Conservation (phyloP, 2,329 filamentous ascomycete species). For the Tricladium varicosporioides region DNA sequence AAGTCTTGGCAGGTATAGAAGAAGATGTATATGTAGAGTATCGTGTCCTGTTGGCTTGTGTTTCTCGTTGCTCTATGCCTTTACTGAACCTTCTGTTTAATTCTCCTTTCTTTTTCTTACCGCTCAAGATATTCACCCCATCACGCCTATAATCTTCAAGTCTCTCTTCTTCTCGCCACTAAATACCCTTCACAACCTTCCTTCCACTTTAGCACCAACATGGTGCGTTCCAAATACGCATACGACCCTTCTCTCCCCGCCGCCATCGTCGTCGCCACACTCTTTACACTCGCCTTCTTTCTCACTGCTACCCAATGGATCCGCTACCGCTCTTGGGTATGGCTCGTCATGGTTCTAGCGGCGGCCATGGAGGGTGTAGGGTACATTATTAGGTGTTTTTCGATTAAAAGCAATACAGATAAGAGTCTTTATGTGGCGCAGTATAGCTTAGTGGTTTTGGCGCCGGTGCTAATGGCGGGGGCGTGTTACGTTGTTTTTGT, state of each 20-base stretch:
- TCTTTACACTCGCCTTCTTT: slow-evolving; percentile 31
- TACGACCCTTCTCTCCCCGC: slow-evolving; percentile 33
- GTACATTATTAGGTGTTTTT: slow-evolving; percentile 23
- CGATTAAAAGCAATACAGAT: slow-evolving; percentile 12
- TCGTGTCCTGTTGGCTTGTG: no score
- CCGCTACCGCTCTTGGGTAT: slow-evolving; percentile 34
- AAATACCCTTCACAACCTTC: no score
- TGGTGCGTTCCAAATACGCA: slow-evolving; percentile 12
- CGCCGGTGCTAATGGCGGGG: slow-evolving; percentile 35
- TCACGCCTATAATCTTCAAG: no score
- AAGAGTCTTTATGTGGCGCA: slow-evolving; percentile 29
- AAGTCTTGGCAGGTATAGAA: no score
- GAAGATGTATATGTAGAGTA: no score
- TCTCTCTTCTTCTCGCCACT: no score
- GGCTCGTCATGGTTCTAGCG: slow-evolving; percentile 35
- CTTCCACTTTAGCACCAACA: not conserved
- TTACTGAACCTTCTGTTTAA: no score
- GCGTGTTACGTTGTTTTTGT: slow-evolving; percentile 34
- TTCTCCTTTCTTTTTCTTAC: no score
- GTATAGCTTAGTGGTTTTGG: slow-evolving; percentile 32
- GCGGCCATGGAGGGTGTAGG: slow-evolving; percentile 27
- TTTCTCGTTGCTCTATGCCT: no score
- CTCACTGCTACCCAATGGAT: slow-evolving; percentile 34
- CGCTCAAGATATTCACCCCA: no score
- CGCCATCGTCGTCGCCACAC: slow-evolving; percentile 30